Evolutionary conservation across 371 early-diverging fungal species (phyloP).

Genomic region (Amoeboaphelidium occidentale): DNA sequence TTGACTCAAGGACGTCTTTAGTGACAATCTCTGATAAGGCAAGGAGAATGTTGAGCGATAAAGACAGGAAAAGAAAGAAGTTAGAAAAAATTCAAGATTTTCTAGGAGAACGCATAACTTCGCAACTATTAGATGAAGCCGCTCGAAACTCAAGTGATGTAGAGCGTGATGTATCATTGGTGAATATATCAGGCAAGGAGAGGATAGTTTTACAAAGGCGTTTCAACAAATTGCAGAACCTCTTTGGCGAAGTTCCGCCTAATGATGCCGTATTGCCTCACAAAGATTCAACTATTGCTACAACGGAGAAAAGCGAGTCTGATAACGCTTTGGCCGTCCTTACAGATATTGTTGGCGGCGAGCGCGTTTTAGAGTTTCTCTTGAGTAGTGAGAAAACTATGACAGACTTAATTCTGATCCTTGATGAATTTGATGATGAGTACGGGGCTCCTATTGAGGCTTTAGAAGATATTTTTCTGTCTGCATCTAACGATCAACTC

Average conservation of each 20-base stretch:
- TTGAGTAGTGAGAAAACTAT: background rate
- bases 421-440: background rate
- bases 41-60: background rate
- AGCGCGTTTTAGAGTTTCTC: background rate
- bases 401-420: background rate
- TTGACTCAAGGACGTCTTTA: background rate
- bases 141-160: background rate
- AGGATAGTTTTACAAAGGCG: background rate
- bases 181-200: background rate
- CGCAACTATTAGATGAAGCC: no score
- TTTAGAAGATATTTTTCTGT: background rate
- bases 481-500: no score
- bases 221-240: background rate
- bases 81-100: background rate
- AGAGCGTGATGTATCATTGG: background rate
- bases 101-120: background rate
- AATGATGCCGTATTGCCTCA: background rate
- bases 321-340: no score
- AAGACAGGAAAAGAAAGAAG: background rate
- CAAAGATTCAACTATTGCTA: no score
- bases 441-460: background rate
- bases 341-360: background rate
- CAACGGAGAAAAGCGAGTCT: background rate
- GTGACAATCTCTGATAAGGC: background rate
- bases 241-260: background rate